Base-by-base conservation (phyloP, 1,284 basidiomycete species). In the Peniophora sp. region DNA sequence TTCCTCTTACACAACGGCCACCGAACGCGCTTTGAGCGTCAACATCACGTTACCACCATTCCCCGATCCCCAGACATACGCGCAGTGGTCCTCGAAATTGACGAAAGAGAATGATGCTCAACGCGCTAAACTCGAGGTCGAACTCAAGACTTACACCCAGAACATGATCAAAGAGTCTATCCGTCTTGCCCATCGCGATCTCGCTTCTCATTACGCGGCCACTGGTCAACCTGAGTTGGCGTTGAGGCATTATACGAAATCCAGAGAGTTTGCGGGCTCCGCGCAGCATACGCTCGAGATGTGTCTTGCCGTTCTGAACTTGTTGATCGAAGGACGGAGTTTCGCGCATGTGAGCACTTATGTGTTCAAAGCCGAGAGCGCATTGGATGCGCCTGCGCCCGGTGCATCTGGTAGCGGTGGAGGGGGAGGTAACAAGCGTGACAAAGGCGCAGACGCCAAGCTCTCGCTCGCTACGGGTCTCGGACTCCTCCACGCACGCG, bases 101-200 rank as follows among this genome's bases (percentile, higher is more conserved):
- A 70, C 70, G 46, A 68, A 74, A 51, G 79, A 75, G 60, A 89
- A 89, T 59, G 68, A 72, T 52, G 72, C 73, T 3, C 88, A 92
- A 61, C 73, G 74, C 51, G 78, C 79, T 24, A 89, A 85, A 65
- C 71, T 95, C 48, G 89, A 93, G 66, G 83, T 90, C 10, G 92
- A 95, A 65, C 72, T 96, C 62, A 92, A 92, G 76, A 88, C 86
- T 14, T 94, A 94, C 62, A 77, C 83, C 54, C 91, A 88, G 61
- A 95, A 93, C 63, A 84, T 93, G 79, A 93, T 95, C 71, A 94
- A 93, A 66, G 93, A 96, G 73, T 92, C 90, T 72, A 92, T 93
- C 59, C 75, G 92, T 57, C 91, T 94, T 86, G 90, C 81, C 0
- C 83, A 95, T 66, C 75, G 89, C 47, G 92, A 95, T 60, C 72